Conservation (phyloP, 2,329 filamentous ascomycete species). For the Exophiala sp. region DNA sequence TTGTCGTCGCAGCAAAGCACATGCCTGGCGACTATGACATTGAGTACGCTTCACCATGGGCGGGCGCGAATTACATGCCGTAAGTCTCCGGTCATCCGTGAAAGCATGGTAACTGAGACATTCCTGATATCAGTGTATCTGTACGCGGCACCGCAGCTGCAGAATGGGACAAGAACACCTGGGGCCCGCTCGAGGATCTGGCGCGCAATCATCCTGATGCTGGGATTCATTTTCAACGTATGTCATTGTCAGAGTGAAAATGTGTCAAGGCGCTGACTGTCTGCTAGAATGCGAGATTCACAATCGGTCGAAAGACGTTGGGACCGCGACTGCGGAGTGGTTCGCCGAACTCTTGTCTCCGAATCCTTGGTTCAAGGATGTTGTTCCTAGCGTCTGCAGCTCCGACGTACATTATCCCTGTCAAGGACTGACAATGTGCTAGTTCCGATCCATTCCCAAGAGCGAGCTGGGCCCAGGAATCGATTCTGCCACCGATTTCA, state of each 20-base stretch:
- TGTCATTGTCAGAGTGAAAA: too few species aligned
- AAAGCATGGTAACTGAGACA: background rate
- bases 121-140: constrained; percentile 34
- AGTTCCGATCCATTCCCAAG: constrained; percentile 61
- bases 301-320: constrained; percentile 62
- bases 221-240: constrained; percentile 66
- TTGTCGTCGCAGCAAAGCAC: constrained; percentile 72
- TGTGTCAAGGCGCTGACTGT: too few species aligned
- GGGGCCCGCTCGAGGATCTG: constrained; percentile 56
- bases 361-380: constrained; percentile 66
- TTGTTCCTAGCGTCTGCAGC: too few species aligned
- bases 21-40: constrained; percentile 78
- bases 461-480: constrained; percentile 59
- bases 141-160: constrained; percentile 30
- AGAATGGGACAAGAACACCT: constrained; percentile 58
- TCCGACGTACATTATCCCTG: too few species aligned
- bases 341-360: constrained; percentile 65
- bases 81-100: constrained; percentile 37
- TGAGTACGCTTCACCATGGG: constrained; percentile 80
- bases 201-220: constrained; percentile 64
- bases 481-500: constrained; percentile 72
- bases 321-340: constrained; percentile 52
- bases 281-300: constrained; percentile 48
- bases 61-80: constrained; percentile 71
- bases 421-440: background rate